Base-by-base conservation (phyloP, 164 flowering plant species). In the Buxus sempervirens region DNA sequence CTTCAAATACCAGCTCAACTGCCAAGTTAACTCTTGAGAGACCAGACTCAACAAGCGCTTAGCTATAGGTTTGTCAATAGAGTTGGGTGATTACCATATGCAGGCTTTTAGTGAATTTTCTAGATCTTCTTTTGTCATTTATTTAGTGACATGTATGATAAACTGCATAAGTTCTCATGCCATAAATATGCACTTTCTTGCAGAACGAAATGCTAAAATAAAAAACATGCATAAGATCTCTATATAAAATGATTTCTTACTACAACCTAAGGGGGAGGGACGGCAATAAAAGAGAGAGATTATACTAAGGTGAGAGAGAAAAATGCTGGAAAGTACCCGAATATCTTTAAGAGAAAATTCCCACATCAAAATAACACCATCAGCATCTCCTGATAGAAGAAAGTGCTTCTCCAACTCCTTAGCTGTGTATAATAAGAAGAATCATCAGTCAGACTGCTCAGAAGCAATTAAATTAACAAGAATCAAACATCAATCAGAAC, bases 331-430 rank as follows among this genome's bases (percentile, higher is more conserved):
- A 25, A 45, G 10, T 80, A 91, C 98, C 96, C 83, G 85, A 38
- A 74, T 64, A 41, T 80, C 81, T 62, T 72, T 64, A 69, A 87
- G 77, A 62, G 88, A 81, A 9, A 83, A 66, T 74, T 88, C 99
- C 99, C 99, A 95, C 51, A 90, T 56, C 38, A 87, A 77, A 58
- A 92, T 87, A 68, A 60, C 75, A 63, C 97, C 99, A 70, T 82
- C 87, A 64, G 93, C 83, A 77, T 93, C 93, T 78, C 97, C 99
- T 27, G 98, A 90, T 15, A 95, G 86, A 64, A 95, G 76, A 80
- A 79, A 90, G 79, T 95, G 96, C 48, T 67, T 77, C 68, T 82
- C 78, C 22, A 81, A 63, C 19, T 84, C 75, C 64, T 79, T 79
- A 63, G 90, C 98, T 95, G 83, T 20, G 16, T 23, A 68, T 19